Conservation (phyloP, 2,329 filamentous ascomycete genomes). For the Thelonectria rubi region DNA sequence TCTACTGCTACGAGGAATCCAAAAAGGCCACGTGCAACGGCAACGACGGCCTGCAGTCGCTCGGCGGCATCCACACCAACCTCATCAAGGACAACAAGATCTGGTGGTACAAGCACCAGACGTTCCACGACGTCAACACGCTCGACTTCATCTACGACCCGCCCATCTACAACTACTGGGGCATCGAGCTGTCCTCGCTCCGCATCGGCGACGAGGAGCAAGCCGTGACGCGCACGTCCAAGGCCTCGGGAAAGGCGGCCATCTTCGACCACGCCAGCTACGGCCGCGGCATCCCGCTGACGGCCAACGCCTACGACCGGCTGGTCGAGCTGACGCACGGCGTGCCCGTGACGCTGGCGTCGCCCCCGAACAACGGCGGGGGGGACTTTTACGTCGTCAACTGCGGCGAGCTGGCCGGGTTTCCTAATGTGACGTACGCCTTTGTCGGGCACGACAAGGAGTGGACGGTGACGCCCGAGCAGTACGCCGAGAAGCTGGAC, state of each 20-base stretch:
- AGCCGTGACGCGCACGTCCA: constrained; percentile 11
- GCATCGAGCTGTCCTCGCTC: constrained; percentile 15
- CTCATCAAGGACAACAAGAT: constrained; percentile 24
- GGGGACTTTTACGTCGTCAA: constrained; percentile 17
- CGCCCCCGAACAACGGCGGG: constrained; percentile 13
- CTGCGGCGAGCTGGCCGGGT: constrained; percentile 6
- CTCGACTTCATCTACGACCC: constrained; percentile 22
- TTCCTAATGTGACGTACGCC: constrained; percentile 11
- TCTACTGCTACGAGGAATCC: constrained; percentile 20
- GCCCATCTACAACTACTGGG: constrained; percentile 24
- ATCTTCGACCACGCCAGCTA: constrained; percentile 24
- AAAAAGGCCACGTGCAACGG: constrained; percentile 18
- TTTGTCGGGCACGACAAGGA: constrained; percentile 17
- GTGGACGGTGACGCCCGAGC: constrained; percentile 17
- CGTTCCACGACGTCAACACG: constrained; percentile 14
- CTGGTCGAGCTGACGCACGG: constrained; percentile 19
- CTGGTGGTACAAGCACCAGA: constrained; percentile 24
- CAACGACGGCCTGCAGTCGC: constrained; percentile 19
- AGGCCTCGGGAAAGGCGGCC: constrained; percentile 21
- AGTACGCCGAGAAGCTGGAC: constrained; percentile 18
- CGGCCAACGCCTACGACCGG: constrained; percentile 13
- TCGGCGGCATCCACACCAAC: constrained; percentile 16
- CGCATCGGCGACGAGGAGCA: constrained; percentile 16
- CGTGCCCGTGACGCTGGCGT: constrained; percentile 4
- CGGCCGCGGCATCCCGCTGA: constrained; percentile 17